Evolutionary conservation across 768 basidiomycete species (phyloP).

Genomic region (Mycena floridula): DNA sequence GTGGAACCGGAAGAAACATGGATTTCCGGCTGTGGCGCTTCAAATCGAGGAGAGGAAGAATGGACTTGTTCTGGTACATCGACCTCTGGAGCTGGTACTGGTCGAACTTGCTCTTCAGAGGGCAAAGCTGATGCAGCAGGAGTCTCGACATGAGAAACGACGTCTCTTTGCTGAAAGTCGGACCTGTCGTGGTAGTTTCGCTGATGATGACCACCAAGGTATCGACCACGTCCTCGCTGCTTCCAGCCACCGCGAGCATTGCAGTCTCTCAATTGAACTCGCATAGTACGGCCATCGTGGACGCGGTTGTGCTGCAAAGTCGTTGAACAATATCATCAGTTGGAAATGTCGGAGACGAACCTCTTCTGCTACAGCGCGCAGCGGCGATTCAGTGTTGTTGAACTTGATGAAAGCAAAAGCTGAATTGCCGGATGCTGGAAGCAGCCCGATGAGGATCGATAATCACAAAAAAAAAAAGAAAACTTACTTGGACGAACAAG

Average conservation of each 20-base stretch:
- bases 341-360: conserved; percentile 25
- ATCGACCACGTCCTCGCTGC: conserved; percentile 36
- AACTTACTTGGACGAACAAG: conserved; percentile 58
- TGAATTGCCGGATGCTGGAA: conserved; percentile 52
- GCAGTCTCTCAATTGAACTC: conserved; percentile 70
- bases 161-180: neutral
- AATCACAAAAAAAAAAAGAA: neutral
- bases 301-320: conserved; percentile 59
- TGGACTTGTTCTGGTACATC: neutral
- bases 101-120: neutral
- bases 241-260: conserved; percentile 47
- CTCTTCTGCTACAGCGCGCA: conserved; percentile 61
- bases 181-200: neutral
- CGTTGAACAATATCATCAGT: neutral
- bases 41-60: neutral
- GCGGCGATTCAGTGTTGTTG: conserved; percentile 54
- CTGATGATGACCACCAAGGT: conserved; percentile 10
- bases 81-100: neutral
- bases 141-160: neutral
- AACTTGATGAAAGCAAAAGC: conserved; percentile 80
- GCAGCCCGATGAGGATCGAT: neutral
- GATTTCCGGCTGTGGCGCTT: neutral
- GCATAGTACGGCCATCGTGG: conserved; percentile 64
- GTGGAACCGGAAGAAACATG: neutral
- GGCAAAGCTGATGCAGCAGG: neutral